Evolutionary conservation across 805 yeast species (phyloP).

Genomic region (Lipomyces lipofer): DNA sequence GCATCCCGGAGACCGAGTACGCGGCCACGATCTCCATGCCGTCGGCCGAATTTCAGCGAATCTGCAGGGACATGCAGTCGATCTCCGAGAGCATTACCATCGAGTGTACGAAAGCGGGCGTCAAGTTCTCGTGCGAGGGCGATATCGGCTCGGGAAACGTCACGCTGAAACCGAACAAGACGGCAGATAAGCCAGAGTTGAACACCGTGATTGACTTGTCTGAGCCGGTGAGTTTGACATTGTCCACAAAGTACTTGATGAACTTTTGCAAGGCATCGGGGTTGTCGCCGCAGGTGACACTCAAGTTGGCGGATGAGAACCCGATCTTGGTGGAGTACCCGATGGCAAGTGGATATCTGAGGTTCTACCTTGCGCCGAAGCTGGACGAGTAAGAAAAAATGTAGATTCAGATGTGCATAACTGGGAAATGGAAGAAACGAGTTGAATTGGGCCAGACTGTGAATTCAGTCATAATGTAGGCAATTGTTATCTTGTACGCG

Average conservation of each 20-base stretch:
- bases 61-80: slow-evolving; percentile 82
- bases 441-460: too few relatives aligned
- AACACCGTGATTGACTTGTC: slow-evolving; percentile 73
- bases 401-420: too few relatives aligned
- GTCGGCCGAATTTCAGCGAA: slow-evolving; percentile 80
- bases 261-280: slow-evolving; percentile 91
- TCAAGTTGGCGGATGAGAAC: slow-evolving; percentile 83
- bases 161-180: slow-evolving; percentile 78
- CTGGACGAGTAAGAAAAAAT: slow-evolving; percentile 62
- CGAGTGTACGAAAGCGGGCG: slow-evolving; percentile 86
- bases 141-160: slow-evolving; percentile 87
- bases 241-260: slow-evolving; percentile 86
- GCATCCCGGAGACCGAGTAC: slow-evolving; percentile 90
- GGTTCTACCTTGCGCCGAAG: slow-evolving; percentile 97
- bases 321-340: slow-evolving; percentile 94
- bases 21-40: slow-evolving; percentile 88
- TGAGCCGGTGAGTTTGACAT: slow-evolving; percentile 83
- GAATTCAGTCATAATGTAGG: too few relatives aligned
- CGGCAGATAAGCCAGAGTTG: slow-evolving; percentile 77
- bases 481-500: too few relatives aligned
- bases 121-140: slow-evolving; percentile 87
- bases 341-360: slow-evolving; percentile 85
- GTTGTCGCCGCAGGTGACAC: slow-evolving; percentile 71
- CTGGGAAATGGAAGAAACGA: too few relatives aligned
- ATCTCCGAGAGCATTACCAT: slow-evolving; percentile 85